phyloP scores from a whole-genome alignment of 768 basidiomycete species.

The Pholiota molesta region DNA sequence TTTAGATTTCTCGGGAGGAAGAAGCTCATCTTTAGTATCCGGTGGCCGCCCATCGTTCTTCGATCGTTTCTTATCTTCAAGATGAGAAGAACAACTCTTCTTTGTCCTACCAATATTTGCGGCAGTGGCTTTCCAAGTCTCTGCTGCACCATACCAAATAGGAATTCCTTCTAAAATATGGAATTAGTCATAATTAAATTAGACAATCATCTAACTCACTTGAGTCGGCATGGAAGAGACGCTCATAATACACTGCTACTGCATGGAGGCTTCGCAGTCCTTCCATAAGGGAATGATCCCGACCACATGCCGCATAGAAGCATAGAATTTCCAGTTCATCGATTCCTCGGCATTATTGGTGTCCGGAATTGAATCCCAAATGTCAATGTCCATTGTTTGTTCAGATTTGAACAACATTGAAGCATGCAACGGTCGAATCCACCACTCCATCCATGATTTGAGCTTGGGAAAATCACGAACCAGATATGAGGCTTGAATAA shows the following conservation, averaged over 20 bases:
- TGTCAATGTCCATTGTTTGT: constrained; percentile 26
- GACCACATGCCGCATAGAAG: constrained; percentile 28
- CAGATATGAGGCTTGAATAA: constrained; percentile 9
- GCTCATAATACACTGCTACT: neutral
- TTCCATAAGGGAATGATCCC: constrained; percentile 7
- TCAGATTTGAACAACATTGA: constrained; percentile 30
- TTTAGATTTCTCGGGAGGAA: neutral
- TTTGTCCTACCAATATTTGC: neutral
- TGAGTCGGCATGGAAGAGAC: neutral
- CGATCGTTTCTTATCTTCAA: neutral
- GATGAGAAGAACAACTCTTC: neutral
- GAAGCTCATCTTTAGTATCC: neutral
- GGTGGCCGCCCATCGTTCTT: neutral
- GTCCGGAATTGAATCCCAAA: constrained; percentile 35
- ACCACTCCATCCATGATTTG: constrained; percentile 33
- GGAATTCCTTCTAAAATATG: neutral
- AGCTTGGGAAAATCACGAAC: constrained; percentile 28
- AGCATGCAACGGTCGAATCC: constrained; percentile 16
- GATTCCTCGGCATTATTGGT: constrained; percentile 40
- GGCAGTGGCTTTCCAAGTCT: neutral
- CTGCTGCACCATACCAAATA: neutral
- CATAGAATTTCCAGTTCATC: constrained; percentile 37
- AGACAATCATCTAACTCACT: neutral
- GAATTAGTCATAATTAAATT: neutral
- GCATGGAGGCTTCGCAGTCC: neutral